Evolutionary conservation across 169 alveolate species (phyloP).

Genomic region (Plasmodium cynomolgi): DNA sequence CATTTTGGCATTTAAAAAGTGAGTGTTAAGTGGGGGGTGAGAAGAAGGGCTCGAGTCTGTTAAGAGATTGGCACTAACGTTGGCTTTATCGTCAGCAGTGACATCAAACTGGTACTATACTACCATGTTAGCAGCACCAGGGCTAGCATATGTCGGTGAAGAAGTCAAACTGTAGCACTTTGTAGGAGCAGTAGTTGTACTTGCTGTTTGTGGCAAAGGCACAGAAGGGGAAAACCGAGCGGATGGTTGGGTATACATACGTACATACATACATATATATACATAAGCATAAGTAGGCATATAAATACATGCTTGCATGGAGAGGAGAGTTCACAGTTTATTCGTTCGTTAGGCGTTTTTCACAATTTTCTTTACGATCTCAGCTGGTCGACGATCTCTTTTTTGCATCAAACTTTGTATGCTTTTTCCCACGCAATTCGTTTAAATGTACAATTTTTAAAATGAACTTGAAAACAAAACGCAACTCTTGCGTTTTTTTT

Average conservation of each 20-base stretch:
- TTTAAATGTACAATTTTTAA: neutral
- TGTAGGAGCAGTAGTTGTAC: neutral
- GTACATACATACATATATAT: neutral
- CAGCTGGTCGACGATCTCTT: neutral
- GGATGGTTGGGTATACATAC: neutral
- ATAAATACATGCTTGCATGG: neutral
- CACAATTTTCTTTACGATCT: neutral
- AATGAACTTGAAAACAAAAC: neutral
- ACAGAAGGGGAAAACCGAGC: neutral
- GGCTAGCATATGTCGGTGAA: neutral
- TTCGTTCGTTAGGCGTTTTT: neutral
- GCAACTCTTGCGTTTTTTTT: neutral
- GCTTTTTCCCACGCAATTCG: neutral
- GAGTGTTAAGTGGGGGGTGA: neutral
- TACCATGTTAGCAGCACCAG: neutral
- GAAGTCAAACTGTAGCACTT: neutral
- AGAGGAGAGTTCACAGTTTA: neutral
- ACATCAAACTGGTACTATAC: neutral
- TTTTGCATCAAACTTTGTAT: neutral
- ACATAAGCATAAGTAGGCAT: neutral
- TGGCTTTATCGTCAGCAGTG: neutral
- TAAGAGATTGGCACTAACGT: neutral
- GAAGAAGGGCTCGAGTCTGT: neutral
- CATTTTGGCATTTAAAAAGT: conserved; percentile 18
- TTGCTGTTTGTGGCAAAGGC: neutral